Base-by-base conservation (phyloP, 139 green algal genomes). In the Coelastrella sp. region DNA sequence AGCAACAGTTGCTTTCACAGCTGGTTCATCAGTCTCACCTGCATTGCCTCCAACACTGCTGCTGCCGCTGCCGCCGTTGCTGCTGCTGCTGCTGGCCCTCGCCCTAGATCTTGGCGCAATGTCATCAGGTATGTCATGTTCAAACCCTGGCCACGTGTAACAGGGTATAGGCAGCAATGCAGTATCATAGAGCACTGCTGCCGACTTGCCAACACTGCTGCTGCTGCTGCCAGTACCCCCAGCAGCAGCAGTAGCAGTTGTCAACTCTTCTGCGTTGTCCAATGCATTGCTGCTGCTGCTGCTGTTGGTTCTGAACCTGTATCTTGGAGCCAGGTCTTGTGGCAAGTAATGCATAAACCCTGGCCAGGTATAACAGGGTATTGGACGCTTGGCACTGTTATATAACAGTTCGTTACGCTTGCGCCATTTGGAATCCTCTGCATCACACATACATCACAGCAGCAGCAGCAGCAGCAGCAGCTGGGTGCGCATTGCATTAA, bases 21-120 rank as follows among this genome's bases (percentile, higher is more conserved):
- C n/a, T n/a, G n/a, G n/a, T n/a, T n/a, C n/a, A n/a, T n/a, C n/a
- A n/a, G n/a, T n/a, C n/a, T n/a, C n/a, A n/a, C n/a, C n/a, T n/a
- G n/a, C n/a, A n/a, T n/a, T n/a, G n/a, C n/a, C n/a, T n/a, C n/a
- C n/a, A n/a, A n/a, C n/a, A n/a, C n/a, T 48, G 38, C 17, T 27
- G 37, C 68, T 45, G 37, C 37, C 17, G 68, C 38, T 45, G 5
- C 40, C 15, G 6, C 68, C 57, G 37, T 21, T 77, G 38, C 64
- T 74, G 64, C 64, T 74, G 64, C 64, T 74, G 68, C 68, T 59
- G 68, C 68, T 59, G 68, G 23, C 34, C 25, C 67, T 30, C 68
- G 40, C 35, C 35, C 68, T 45, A 19, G 51, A 40, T 13, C 41
- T 53, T 27, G 35, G 41, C 2, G 38, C 68, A 5, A 76, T 51